Base-by-base conservation (phyloP, 2,329 filamentous ascomycete species). In the Sarocladium brachiariae region DNA sequence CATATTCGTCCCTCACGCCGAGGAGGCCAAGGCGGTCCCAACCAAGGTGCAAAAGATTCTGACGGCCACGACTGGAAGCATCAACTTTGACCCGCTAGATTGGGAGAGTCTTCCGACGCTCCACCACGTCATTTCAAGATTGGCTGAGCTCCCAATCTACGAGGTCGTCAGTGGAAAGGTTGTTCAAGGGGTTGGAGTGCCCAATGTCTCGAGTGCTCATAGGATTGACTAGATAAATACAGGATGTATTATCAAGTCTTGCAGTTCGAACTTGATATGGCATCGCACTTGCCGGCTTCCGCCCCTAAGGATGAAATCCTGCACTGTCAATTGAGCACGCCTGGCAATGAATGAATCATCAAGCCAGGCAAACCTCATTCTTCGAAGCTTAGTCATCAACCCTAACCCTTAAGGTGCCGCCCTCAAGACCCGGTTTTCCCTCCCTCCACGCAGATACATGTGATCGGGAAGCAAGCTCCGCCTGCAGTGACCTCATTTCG, bases 401-500 rank as follows among this genome's bases (percentile, higher is more conserved):
- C n/a, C n/a, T n/a, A n/a, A n/a, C n/a, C n/a, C n/a, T n/a, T n/a
- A n/a, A n/a, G n/a, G n/a, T n/a, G n/a, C n/a, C n/a, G n/a, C n/a
- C n/a, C n/a, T n/a, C n/a, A n/a, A n/a, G n/a, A n/a, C n/a, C 27
- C 27, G 27, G 27, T 13, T 30, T 39, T 23, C 39, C 13, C 10
- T 9, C 39, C 21, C 23, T 13, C n/a, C n/a, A n/a, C n/a, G n/a
- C n/a, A n/a, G n/a, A 27, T n/a, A 23, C 39, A 43, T 43, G 39
- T 43, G 39, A 43, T 43, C 39, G 39, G 23, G 19, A 13, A 14
- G 3, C 21, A 9, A 43, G 21, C 39, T 25, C 39, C 23, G 21
- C 23, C 18, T 21, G 35, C 39, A 43, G 39, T 43, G 39, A 43
- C 39, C 39, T 43, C 39, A 43, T 43, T 27, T 43, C 39, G 39